These are phyloP conservation scores for Meyerozyma athensensis DNA, from an alignment of 1,139 yeast genomes.

Conservation along the genomic window DNA sequence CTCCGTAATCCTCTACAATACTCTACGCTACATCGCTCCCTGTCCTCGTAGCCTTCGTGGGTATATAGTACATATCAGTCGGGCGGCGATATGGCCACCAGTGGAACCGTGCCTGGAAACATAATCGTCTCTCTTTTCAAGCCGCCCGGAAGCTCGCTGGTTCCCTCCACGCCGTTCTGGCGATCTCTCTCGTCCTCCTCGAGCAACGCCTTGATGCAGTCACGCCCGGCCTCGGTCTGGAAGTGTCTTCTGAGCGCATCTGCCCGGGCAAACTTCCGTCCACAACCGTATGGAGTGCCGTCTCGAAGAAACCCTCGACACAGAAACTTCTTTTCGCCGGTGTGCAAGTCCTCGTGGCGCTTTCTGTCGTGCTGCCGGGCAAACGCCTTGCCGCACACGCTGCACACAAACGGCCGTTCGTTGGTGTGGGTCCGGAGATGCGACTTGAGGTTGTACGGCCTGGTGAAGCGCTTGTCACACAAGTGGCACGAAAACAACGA, in stretches of 20 bases:
- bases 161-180: neutral
- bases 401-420: slow-evolving; percentile 86
- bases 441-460: slow-evolving; percentile 89
- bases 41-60: neutral
- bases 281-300: slow-evolving; percentile 83
- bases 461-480: slow-evolving; percentile 82
- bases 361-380: slow-evolving; percentile 94
- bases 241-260: slow-evolving; percentile 94
- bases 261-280: slow-evolving; percentile 88
- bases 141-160: slow-evolving; percentile 3
- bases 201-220: slow-evolving; percentile 68
- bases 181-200: slow-evolving; percentile 56
- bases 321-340: slow-evolving; percentile 84
- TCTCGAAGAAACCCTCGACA: slow-evolving; percentile 71
- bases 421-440: slow-evolving; percentile 92
- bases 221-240: slow-evolving; percentile 87
- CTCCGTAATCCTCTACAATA: no score
- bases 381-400: slow-evolving; percentile 87
- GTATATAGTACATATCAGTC: slow-evolving; percentile 17
- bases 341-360: slow-evolving; percentile 88
- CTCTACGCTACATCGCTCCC: neutral
- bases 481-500: slow-evolving; percentile 76
- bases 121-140: slow-evolving; percentile 2
- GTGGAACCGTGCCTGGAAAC: slow-evolving; percentile 16
- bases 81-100: slow-evolving; percentile 38